A percentile compares a stretch with the other conserved stretches of the same genome.
phyloP scores from a whole-genome alignment of 495 filamentous ascomycete species.

The Penicillium longicatenatum region DNA sequence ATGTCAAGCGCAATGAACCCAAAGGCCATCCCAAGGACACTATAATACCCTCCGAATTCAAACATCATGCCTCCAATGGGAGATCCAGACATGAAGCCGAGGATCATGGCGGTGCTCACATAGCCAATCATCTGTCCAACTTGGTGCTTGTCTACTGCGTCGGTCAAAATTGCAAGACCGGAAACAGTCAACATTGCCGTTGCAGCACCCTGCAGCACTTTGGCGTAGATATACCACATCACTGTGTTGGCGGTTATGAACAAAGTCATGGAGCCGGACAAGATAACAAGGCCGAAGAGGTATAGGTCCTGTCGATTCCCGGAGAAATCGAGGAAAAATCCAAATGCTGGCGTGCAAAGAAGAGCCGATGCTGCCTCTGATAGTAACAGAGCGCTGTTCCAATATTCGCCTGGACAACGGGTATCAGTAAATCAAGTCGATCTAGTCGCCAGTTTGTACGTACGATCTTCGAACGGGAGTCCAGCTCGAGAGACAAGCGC shows the following conservation, averaged over 20 bases:
- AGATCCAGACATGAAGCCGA: constrained; percentile 3
- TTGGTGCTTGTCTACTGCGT: constrained; percentile 7
- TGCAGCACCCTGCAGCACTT: constrained; percentile 68
- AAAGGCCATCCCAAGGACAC: background rate
- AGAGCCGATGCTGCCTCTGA: constrained; percentile 22
- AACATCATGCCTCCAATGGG: background rate
- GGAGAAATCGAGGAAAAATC: constrained; percentile 19
- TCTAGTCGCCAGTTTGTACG: background rate
- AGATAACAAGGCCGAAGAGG: constrained; percentile 62
- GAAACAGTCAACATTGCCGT: constrained; percentile 30
- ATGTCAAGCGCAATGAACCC: background rate
- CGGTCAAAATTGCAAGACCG: constrained; percentile 3
- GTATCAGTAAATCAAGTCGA: background rate
- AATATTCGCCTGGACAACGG: constrained; percentile 17
- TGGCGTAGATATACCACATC: constrained; percentile 58
- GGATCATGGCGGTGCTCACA: background rate
- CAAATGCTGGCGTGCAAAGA: constrained; percentile 18
- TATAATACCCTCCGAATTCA: background rate
- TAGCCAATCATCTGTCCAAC: constrained; percentile 3
- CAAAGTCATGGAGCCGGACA: constrained; percentile 64
- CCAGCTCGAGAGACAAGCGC: constrained; percentile 23
- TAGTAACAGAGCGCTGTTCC: constrained; percentile 24
- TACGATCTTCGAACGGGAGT: constrained; percentile 22
- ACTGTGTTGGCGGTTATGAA: constrained; percentile 65
- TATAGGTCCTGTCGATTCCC: constrained; percentile 45